These are phyloP conservation scores for Starmera pachycereana DNA, from an alignment of 805 yeast genomes.

Conservation along the genomic window DNA sequence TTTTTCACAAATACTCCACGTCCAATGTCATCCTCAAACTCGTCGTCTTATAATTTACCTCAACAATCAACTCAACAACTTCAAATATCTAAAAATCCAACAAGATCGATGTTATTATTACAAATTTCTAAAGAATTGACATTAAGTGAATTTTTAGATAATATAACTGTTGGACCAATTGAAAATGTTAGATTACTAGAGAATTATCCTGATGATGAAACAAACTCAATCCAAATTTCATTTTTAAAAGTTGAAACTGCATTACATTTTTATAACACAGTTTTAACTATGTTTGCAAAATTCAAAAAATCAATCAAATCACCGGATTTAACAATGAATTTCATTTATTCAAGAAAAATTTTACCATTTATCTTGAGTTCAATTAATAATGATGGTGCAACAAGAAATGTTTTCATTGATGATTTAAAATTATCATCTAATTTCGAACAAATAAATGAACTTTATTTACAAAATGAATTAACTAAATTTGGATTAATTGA, in stretches of 20 bases:
- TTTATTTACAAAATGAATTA: constrained; percentile 37
- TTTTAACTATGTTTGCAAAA: constrained; percentile 25
- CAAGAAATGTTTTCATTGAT: constrained; percentile 87
- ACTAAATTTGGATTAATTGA: constrained; percentile 49
- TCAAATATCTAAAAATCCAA: constrained; percentile 11
- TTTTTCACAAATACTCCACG: constrained; percentile 1
- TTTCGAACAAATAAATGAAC: constrained; percentile 23
- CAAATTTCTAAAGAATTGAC: constrained; percentile 11
- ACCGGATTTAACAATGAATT: constrained; percentile 25
- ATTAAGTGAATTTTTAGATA: constrained; percentile 27
- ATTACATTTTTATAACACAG: constrained; percentile 26
- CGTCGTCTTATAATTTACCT: constrained; percentile 2
- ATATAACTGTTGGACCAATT: constrained; percentile 48
- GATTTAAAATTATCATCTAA: constrained; percentile 42
- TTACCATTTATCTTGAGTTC: constrained; percentile 19
- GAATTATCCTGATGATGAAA: constrained; percentile 15
- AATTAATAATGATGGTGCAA: constrained; percentile 79
- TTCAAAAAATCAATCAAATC: constrained; percentile 28
- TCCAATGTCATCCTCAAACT: constrained; percentile 5
- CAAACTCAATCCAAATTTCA: constrained; percentile 12
- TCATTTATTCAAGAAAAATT: constrained; percentile 21
- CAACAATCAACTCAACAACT: constrained; percentile 1
- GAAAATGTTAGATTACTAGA: constrained; percentile 42
- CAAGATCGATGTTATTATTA: constrained; percentile 17
- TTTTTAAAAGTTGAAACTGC: constrained; percentile 24